Evolutionary conservation across 768 basidiomycete genomes (phyloP), one percentile per base, ranked within the genome.

Genomic region (Lentinula sp.): DNA sequence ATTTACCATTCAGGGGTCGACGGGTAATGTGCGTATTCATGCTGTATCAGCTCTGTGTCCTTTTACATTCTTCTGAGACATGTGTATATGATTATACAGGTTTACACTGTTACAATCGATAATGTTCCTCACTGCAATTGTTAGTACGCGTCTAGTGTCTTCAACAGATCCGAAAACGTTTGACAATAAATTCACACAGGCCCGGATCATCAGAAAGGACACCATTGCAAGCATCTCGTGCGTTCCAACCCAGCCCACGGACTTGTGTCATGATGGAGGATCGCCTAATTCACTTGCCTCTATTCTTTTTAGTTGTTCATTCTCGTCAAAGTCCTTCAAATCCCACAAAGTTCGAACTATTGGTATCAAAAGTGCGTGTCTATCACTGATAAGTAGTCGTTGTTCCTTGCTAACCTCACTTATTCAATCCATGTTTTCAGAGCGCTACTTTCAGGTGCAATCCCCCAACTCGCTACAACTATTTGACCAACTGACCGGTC

Each of bases 341-440:
- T 60, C 12, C 59, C 50, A 20, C 59, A 51, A 52, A 60, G 13
- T 18, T 60, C 59, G 20, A 33, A 52, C 6, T 49, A 37, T 28
- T 60, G 59, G 59, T 60, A 60, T 50, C 59, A 52, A 32, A 60
- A 41, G 58, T 50, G 16, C 18, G 58, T 39, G n/a, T 48, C 28
- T 41, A 6, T n/a, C 4, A 23, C 3, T 28, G 28, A 28, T 28
- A 28, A 2, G 28, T 28, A 3, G 28, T 28, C 3, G 4, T 28
- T 28, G 23, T 7, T 7, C 12, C 7, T 23, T 23, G 45, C 16
- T 46, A 8, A n/a, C 45, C 5, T 23, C 12, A 6, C n/a, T 13
- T 6, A 50, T 10, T 18, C 55, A 39, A 7, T 42, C 20, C 1
- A 18, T 28, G 4, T n/a, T 23, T 57, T 20, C 55, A 39, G 55